Conservation (phyloP, 2,329 filamentous ascomycete genomes). For the Chrysosporium keratinophilum region DNA sequence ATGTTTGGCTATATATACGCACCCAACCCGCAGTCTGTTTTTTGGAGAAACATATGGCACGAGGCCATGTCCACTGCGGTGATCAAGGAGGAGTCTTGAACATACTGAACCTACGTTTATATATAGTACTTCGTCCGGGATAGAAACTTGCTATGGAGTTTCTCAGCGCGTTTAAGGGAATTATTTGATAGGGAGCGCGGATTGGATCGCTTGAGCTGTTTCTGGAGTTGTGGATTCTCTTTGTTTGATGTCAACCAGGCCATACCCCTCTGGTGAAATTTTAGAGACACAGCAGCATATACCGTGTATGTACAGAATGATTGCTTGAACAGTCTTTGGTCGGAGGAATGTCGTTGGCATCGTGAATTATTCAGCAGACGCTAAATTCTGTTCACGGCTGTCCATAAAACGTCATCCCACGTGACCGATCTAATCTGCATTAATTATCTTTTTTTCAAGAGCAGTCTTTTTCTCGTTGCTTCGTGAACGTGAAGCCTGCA, state of each 20-base stretch:
- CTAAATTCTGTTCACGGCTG: too few species aligned
- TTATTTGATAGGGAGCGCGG: too few species aligned
- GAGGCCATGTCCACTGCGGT: constrained; percentile 19
- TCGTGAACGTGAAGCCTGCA: neutral
- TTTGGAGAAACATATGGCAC: constrained; percentile 26
- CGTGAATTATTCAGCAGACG: too few species aligned
- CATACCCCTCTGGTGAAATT: neutral
- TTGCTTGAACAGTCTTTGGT: too few species aligned
- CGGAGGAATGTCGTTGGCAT: too few species aligned
- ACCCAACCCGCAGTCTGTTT: constrained; percentile 18
- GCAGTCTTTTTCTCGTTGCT: neutral
- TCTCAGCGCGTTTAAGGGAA: neutral
- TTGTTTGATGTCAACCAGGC: neutral
- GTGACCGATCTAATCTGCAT: neutral
- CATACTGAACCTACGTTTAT: neutral
- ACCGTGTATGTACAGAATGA: too few species aligned
- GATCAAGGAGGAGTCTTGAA: constrained; percentile 7
- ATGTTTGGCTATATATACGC: constrained; percentile 26
- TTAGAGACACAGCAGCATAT: too few species aligned
- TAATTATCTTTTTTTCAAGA: neutral
- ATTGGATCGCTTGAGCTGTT: too few species aligned
- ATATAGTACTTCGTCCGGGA: neutral
- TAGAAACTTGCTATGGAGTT: neutral
- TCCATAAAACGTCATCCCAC: constrained; percentile 1
- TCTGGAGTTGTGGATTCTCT: neutral